These are phyloP conservation scores for Gaillardinia entomophila DNA, from an alignment of 805 yeast genomes.

Conservation along the genomic window DNA sequence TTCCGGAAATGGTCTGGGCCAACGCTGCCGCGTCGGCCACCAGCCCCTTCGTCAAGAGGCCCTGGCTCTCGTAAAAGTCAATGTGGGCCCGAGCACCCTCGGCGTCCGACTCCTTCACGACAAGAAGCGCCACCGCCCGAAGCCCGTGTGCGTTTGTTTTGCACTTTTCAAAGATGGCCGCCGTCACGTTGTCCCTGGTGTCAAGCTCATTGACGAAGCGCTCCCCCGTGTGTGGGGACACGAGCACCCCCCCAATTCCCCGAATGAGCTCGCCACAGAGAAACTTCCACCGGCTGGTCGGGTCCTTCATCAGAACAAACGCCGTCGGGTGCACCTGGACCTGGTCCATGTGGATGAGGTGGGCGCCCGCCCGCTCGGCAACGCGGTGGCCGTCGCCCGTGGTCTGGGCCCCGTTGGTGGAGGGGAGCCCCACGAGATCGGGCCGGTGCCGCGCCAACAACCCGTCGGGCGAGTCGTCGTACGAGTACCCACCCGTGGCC, in stretches of 20 bases:
- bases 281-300: constrained; percentile 42
- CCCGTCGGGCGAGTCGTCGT: constrained; percentile 26
- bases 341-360: constrained; percentile 51
- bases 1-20: constrained; percentile 1
- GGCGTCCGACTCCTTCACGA: constrained; percentile 40
- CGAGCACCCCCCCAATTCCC: constrained; percentile 53
- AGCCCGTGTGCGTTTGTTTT: no score
- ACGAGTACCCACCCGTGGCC: constrained; percentile 58
- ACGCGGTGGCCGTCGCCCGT: constrained; percentile 55
- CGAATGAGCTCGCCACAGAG: constrained; percentile 57
- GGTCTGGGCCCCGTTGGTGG: constrained; percentile 52
- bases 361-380: constrained; percentile 41
- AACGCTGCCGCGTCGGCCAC: constrained; percentile 11
- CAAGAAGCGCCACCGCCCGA: constrained; percentile 19
- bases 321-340: constrained; percentile 63
- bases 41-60: constrained; percentile 19
- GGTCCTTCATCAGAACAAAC: constrained; percentile 34
- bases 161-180: constrained; percentile 28
- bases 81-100: constrained; percentile 42
- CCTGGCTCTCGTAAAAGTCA: constrained; percentile 40
- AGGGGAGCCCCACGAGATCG: constrained; percentile 40
- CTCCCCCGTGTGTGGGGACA: constrained; percentile 38
- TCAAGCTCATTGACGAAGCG: constrained; percentile 51
- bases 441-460: constrained; percentile 41
- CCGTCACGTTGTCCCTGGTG: constrained; percentile 50